Conservation (phyloP, 2,329 filamentous ascomycete species). For the Alternaria sp. region DNA sequence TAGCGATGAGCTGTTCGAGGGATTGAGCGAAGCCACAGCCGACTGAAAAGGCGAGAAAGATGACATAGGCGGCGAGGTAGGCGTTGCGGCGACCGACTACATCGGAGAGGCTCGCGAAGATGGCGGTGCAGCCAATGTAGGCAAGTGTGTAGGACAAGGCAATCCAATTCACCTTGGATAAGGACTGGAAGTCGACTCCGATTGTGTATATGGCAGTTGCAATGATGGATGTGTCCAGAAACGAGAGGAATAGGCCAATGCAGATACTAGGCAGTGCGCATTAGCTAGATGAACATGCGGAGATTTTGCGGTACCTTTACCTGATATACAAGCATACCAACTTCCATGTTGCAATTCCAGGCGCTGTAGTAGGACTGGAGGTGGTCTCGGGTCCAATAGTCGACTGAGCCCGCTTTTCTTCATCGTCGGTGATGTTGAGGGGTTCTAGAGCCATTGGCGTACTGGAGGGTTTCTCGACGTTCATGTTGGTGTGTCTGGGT, state of each 20-base stretch:
- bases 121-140: slow-evolving; percentile 61
- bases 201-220: slow-evolving; percentile 66
- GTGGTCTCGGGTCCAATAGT: not conserved
- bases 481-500: not conserved
- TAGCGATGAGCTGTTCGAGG: slow-evolving; percentile 42
- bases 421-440: not conserved
- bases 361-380: not conserved
- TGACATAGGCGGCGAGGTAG: slow-evolving; percentile 32
- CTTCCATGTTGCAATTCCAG: not conserved
- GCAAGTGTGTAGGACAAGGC: slow-evolving; percentile 48
- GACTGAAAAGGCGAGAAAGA: slow-evolving; percentile 40
- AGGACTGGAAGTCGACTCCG: slow-evolving; percentile 57
- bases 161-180: slow-evolving; percentile 26
- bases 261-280: slow-evolving; percentile 49
- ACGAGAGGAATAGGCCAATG: slow-evolving; percentile 63
- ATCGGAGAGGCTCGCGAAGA: slow-evolving; percentile 44
- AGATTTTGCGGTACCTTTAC: not conserved
- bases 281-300: not conserved
- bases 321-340: not conserved
- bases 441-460: not conserved
- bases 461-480: not conserved
- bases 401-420: not conserved
- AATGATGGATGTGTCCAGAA: slow-evolving; percentile 67
- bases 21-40: slow-evolving; percentile 38
- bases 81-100: slow-evolving; percentile 40